Conservation (phyloP, 805 yeast genomes). For the Metschnikowia dekortorum region DNA sequence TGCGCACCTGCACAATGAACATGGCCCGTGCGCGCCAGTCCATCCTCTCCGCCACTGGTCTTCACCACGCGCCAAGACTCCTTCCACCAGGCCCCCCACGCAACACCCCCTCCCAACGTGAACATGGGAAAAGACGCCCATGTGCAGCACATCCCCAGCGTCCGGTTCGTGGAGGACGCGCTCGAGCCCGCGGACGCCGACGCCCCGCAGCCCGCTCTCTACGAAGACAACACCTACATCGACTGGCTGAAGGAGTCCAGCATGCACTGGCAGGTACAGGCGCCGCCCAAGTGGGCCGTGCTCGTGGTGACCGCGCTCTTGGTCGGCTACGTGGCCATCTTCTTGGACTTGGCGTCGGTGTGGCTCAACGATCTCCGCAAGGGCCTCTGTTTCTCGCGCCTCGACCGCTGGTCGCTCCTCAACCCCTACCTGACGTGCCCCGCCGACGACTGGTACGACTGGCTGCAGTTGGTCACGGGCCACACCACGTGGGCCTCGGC, state of each 20-base stretch:
- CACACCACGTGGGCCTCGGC: slow-evolving; percentile 13
- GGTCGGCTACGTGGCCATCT: slow-evolving; percentile 46
- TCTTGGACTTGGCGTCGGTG: slow-evolving; percentile 46
- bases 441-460: slow-evolving; percentile 34
- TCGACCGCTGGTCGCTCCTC: slow-evolving; percentile 37
- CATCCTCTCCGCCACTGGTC: too few relatives aligned
- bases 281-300: slow-evolving; percentile 43
- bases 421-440: slow-evolving; percentile 44
- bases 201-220: slow-evolving; percentile 9
- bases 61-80: too few relatives aligned
- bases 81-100: too few relatives aligned
- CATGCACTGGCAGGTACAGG: slow-evolving; percentile 10
- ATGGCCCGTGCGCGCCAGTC: too few relatives aligned
- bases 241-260: slow-evolving; percentile 51
- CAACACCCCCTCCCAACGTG: too few relatives aligned
- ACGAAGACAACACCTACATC: slow-evolving; percentile 41
- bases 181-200: not conserved
- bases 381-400: slow-evolving; percentile 44
- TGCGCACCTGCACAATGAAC: too few relatives aligned
- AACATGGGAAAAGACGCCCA: too few relatives aligned
- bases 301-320: slow-evolving; percentile 41
- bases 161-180: not conserved
- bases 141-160: not conserved
- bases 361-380: slow-evolving; percentile 50
- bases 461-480: slow-evolving; percentile 29